Evolutionary conservation across 345 rosid species (phyloP).

Genomic region (Kandelia obovata): DNA sequence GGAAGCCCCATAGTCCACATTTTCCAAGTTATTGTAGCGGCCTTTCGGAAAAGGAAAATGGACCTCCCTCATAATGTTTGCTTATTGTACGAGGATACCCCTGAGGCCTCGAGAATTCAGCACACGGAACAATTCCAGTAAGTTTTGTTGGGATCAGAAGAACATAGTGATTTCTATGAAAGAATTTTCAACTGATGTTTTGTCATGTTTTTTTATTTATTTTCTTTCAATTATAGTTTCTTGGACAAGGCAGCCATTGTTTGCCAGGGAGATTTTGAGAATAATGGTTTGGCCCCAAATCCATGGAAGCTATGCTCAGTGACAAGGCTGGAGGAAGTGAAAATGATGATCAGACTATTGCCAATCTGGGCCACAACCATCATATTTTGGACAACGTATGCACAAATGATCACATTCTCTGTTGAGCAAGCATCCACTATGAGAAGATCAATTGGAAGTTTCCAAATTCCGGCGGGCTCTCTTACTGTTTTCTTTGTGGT

Average conservation of each 20-base stretch:
- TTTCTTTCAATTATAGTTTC: constrained; percentile 27
- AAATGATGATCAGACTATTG: constrained; percentile 50
- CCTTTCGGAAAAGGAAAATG: constrained; percentile 47
- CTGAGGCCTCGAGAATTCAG: constrained; percentile 44
- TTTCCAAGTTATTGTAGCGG: constrained; percentile 64
- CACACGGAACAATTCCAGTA: constrained; percentile 66
- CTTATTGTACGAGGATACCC: constrained; percentile 48
- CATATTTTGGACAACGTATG: constrained; percentile 57
- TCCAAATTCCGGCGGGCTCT: constrained; percentile 64
- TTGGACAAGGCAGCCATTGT: constrained; percentile 60
- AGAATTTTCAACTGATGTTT: no score
- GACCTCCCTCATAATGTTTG: constrained; percentile 43
- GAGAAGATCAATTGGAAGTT: constrained; percentile 48
- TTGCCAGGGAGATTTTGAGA: constrained; percentile 37
- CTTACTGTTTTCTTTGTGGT: constrained; percentile 55
- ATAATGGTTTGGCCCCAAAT: constrained; percentile 22
- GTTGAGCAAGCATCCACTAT: constrained; percentile 67
- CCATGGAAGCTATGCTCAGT: constrained; percentile 62
- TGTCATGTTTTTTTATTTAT: background rate
- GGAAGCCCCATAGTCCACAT: constrained; percentile 84
- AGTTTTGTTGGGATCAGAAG: constrained; percentile 1
- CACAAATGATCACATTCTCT: constrained; percentile 66
- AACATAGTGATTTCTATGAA: no score
- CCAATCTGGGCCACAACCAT: constrained; percentile 74
- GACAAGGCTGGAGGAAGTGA: constrained; percentile 64